phyloP scores from a whole-genome alignment of 176 grass and related monocot species.

The Ananas comosus region DNA sequence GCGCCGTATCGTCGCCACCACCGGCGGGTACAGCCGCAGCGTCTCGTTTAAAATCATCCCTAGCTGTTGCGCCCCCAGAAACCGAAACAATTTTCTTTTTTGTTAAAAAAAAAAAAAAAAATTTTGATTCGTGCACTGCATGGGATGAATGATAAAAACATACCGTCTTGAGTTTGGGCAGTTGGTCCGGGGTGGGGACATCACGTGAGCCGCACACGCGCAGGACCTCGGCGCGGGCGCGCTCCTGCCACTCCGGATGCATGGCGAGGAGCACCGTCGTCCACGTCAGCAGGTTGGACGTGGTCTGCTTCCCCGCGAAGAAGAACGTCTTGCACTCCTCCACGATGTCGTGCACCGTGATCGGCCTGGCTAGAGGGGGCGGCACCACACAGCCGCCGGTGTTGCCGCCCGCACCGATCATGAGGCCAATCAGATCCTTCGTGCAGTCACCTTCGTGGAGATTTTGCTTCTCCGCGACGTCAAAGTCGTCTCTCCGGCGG shows the following conservation, averaged over 20 bases:
- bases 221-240: constrained; percentile 73
- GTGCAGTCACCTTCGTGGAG: constrained; percentile 5
- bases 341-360: constrained; percentile 84
- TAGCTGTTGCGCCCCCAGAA: constrained; percentile 26
- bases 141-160: not conserved
- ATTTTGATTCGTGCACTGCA: too few species aligned
- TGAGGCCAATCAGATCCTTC: constrained; percentile 57
- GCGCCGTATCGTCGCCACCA: constrained; percentile 66
- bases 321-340: constrained; percentile 98
- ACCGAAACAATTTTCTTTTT: too few species aligned
- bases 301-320: constrained; percentile 97
- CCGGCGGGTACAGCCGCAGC: constrained; percentile 66
- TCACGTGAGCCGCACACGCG: constrained; percentile 53
- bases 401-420: constrained; percentile 46
- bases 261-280: constrained; percentile 78
- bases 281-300: constrained; percentile 96
- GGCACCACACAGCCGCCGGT: constrained; percentile 13
- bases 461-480: not conserved
- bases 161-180: constrained; percentile 81
- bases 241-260: constrained; percentile 96
- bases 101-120: too few species aligned
- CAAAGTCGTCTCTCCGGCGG: constrained; percentile 34
- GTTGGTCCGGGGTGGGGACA: constrained; percentile 66
- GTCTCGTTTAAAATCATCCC: constrained; percentile 78
- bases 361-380: constrained; percentile 29